Base-by-base conservation (phyloP, 441 rosid species). In the Daphne laureola region DNA sequence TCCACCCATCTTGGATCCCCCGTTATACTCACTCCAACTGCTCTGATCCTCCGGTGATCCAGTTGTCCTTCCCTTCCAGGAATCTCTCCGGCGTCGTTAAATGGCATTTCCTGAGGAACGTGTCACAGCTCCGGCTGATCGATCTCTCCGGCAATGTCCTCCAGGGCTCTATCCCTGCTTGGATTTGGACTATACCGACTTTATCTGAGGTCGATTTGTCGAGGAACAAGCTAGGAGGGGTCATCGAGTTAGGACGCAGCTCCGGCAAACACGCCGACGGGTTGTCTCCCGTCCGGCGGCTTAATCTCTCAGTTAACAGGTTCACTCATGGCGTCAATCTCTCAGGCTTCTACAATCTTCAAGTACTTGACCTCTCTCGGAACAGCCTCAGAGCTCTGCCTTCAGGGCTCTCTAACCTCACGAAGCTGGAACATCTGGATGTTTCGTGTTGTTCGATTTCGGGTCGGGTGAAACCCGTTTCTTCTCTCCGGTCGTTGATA, bases 131-230 rank as follows among this genome's bases (percentile, higher is more conserved):
- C 42, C 78, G 63, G 26, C 27, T 45, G 13, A 47, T 91, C 51
- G 88, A 87, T 66, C 84, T 90, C 64, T 90, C 98, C 59, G 46
- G 59, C 55, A 90, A 90, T 61, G 79, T 82, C 21, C 81, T 90
- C 14, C 57, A 73, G 31, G 98, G 98, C 26, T 71, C 74, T 1
- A 53, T 87, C 17, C 96, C 95, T 3, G 68, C 68, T 35, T 84
- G 84, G 87, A 68, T 90, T 53, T 85, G 92, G 96, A 72, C 83
- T 49, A 31, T 66, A 45, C 68, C 58, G 0, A 72, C 68, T 47
- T 67, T 90, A 26, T 44, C 36, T 42, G 50, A 60, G 14, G 80
- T 82, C 49, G 73, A 83, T 65, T 73, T 87, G 48, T 77, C 90
- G 17, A 54, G 40, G 12, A 90, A 90, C 12, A 63, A 60, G 64